A percentile compares a stretch with the other conserved stretches of the same genome.
Evolutionary conservation across 345 rosid species (phyloP).

Genomic region (Sonneratia alba): DNA sequence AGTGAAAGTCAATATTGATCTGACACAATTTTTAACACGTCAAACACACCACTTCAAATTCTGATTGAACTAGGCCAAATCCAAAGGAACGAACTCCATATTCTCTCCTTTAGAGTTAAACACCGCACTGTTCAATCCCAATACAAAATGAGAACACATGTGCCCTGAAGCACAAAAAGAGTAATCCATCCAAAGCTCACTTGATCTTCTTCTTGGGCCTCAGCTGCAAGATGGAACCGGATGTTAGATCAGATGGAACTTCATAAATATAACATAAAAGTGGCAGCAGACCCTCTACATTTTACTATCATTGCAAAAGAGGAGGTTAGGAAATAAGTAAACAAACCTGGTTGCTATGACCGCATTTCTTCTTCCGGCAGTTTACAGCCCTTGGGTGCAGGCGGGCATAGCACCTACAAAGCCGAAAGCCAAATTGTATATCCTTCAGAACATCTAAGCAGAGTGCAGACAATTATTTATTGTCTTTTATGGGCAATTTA

Average conservation of each 20-base stretch:
- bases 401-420: slow-evolving; percentile 75
- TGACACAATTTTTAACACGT: neutral
- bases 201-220: slow-evolving; percentile 98
- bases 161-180: neutral
- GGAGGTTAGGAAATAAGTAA: neutral
- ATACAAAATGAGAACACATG: neutral
- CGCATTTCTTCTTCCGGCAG: slow-evolving; percentile 98
- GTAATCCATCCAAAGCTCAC: slow-evolving; percentile 18
- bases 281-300: neutral
- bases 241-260: neutral
- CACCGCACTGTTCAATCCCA: neutral
- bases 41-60: neutral
- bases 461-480: neutral
- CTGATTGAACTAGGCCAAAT: neutral
- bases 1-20: too few species aligned
- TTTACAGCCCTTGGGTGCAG: slow-evolving; percentile 95
- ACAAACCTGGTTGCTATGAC: slow-evolving; percentile 92
- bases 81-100: neutral
- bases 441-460: neutral
- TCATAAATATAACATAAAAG: neutral
- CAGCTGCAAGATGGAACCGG: slow-evolving; percentile 39
- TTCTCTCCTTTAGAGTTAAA: neutral
- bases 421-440: neutral
- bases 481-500: too few species aligned
- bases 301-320: too few species aligned